Conservation (phyloP, 2,329 filamentous ascomycete species). For the Graphilbum sp. region DNA sequence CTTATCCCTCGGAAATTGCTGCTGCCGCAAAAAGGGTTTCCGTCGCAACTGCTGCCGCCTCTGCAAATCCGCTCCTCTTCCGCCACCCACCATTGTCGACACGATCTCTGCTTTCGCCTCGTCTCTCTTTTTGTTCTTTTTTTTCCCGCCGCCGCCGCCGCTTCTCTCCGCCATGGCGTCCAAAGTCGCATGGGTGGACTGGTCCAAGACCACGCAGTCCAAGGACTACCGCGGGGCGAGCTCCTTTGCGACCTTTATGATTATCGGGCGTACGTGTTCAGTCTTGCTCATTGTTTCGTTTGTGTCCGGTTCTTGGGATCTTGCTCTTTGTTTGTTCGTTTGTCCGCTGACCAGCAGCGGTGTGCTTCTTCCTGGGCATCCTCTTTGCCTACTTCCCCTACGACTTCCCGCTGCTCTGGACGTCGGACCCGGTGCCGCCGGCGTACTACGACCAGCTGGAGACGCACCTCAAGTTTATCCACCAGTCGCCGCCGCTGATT, state of each 20-base stretch:
- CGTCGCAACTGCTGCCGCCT: too few species aligned
- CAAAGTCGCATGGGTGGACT: constrained; percentile 24
- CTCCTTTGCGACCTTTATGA: constrained; percentile 92
- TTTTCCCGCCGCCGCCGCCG: not conserved
- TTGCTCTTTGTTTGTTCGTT: constrained; percentile 3
- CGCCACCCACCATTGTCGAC: too few species aligned
- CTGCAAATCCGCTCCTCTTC: too few species aligned
- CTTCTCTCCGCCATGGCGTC: not conserved
- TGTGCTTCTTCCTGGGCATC: constrained; percentile 95
- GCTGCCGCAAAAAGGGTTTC: too few species aligned
- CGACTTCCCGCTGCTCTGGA: constrained; percentile 81
- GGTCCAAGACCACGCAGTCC: constrained; percentile 40
- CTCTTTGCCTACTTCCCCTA: constrained; percentile 95
- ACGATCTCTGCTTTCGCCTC: too few species aligned
- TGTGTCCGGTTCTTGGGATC: constrained; percentile 1
- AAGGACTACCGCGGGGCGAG: constrained; percentile 40
- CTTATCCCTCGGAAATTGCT: too few species aligned
- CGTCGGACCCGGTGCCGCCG: constrained; percentile 44
- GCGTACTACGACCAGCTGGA: constrained; percentile 75
- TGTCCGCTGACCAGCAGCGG: constrained; percentile 33
- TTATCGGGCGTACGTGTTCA: constrained; percentile 73
- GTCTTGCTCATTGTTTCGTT: constrained; percentile 4
- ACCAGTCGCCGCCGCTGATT: constrained; percentile 83
- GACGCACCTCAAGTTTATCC: constrained; percentile 76
- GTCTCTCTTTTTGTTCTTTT: not conserved